Percentiles rank a stretch among this genome's conserved stretches.
Conservation (phyloP, 495 filamentous ascomycete genomes). For the Talaromyces stipitatus region DNA sequence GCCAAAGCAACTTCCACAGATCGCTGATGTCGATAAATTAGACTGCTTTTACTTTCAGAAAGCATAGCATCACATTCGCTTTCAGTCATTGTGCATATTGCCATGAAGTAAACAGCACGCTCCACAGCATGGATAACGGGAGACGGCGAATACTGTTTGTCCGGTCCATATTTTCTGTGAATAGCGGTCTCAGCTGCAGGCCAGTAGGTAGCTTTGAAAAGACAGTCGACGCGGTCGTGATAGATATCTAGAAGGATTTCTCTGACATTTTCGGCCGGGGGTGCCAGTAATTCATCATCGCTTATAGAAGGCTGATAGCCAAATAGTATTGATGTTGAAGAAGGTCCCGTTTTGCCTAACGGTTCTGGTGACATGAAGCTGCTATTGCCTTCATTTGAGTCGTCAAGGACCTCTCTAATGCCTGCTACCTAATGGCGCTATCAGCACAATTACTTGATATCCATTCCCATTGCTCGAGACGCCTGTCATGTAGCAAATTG, state of each 20-base stretch:
- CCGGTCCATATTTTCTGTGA: not conserved
- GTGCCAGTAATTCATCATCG: not conserved
- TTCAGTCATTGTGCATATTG: slow-evolving; percentile 33
- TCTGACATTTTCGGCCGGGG: not conserved
- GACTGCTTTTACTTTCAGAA: slow-evolving; percentile 25
- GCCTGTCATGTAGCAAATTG: too few species aligned
- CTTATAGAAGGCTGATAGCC: not conserved
- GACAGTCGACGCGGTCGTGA: not conserved
- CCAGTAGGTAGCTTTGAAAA: not conserved
- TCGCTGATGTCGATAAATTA: slow-evolving; percentile 38
- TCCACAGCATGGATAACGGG: slow-evolving; percentile 21
- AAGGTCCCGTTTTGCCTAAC: not conserved
- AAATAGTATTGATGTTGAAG: not conserved
- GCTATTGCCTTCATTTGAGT: not conserved
- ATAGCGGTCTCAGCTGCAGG: not conserved
- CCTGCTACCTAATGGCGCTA: not conserved
- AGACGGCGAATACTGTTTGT: not conserved
- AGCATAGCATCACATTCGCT: slow-evolving; percentile 33
- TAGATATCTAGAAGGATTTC: not conserved
- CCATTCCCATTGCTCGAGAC: too few species aligned
- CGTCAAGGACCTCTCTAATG: not conserved
- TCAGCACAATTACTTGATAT: not conserved
- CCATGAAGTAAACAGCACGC: slow-evolving; percentile 45
- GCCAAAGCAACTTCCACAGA: slow-evolving; percentile 41
- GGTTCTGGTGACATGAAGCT: not conserved